Evolutionary conservation across 495 filamentous ascomycete genomes (phyloP).

Genomic region (Terfezia claveryi): DNA sequence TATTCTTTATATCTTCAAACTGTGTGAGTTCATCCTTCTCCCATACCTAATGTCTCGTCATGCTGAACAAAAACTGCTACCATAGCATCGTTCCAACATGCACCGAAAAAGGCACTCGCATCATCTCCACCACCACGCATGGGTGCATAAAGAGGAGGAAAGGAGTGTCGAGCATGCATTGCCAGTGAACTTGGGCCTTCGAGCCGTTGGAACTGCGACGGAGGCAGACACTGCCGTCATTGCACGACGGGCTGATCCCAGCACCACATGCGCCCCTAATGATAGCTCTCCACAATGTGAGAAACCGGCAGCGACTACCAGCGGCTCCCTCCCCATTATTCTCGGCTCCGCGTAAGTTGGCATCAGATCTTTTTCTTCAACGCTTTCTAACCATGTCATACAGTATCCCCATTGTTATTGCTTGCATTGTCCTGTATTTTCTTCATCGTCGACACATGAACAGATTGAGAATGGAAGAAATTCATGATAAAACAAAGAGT

Average conservation of each 20-base stretch:
- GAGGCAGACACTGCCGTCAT: background rate
- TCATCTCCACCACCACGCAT: slow-evolving; percentile 8
- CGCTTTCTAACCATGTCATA: slow-evolving; percentile 8
- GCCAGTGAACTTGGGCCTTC: too few species aligned
- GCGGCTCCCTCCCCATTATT: slow-evolving; percentile 50
- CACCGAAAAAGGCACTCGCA: slow-evolving; percentile 2
- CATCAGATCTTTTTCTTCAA: background rate
- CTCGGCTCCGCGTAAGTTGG: slow-evolving; percentile 60
- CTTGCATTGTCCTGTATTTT: slow-evolving; percentile 44
- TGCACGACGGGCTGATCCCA: slow-evolving; percentile 2
- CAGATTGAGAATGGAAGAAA: slow-evolving; percentile 57
- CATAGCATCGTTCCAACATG: slow-evolving; percentile 2
- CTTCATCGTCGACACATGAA: slow-evolving; percentile 57
- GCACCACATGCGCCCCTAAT: slow-evolving; percentile 4
- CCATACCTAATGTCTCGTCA: too few species aligned
- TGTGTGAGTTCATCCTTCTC: too few species aligned
- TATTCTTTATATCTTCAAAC: too few species aligned
- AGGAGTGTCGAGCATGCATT: too few species aligned
- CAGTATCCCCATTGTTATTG: slow-evolving; percentile 50
- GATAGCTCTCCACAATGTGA: slow-evolving; percentile 26
- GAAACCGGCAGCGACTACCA: slow-evolving; percentile 32
- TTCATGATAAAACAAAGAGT: slow-evolving; percentile 69
- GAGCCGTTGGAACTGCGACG: too few species aligned
- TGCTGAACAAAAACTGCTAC: background rate
- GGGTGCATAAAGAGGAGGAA: background rate